Evolutionary conservation across 2,329 filamentous ascomycete species (phyloP), one percentile per base, ranked within the genome.

Genomic region (Acrocalymma vagum): DNA sequence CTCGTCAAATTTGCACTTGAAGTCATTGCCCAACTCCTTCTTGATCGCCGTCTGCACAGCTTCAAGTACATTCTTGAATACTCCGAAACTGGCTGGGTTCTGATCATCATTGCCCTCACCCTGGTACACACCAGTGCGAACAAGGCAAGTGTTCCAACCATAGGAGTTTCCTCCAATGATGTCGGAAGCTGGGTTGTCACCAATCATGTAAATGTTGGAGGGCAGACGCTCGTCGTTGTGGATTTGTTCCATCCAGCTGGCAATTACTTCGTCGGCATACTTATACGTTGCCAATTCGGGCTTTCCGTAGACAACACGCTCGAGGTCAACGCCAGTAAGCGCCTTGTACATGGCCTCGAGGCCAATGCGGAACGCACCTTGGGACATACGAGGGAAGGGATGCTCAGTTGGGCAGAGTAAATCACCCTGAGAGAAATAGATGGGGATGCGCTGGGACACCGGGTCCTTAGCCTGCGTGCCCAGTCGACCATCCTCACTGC

Each of bases 91-190:
- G 62, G 87, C 87, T 1, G 87, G 87, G 72, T 88, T 90, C 72
- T 88, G 77, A 68, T 85, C 79, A 62, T 90, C 87, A 63, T 90
- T 90, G 44, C 83, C 85, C 13, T 82, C 85, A 48, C 87, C 87
- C 73, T 88, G 85, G 80, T 87, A 90, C 31, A 90, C 86, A 72
- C 87, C 87, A 0, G 87, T 90, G 62, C 86, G 82, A 41, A 90
- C 87, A 38, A 90, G 72, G 63, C 87, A 90, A 3, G 87, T 90
- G 73, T 90, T 90, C 87, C 87, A 90, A 45, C 85, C 85, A 70
- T 90, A 89, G 80, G 85, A 87, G 78, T 90, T 90, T 48, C 86
- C 87, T 48, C 87, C 87, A 51, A 87, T 78, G 60, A 89, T 88
- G 64, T 89, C 86, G 17, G 83, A 87, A 17, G 83, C 83, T 6